A percentile compares a stretch with the other conserved stretches of the same genome.
Conservation (phyloP, 768 basidiomycete genomes). For the Omphalotus guepiniiformis region DNA sequence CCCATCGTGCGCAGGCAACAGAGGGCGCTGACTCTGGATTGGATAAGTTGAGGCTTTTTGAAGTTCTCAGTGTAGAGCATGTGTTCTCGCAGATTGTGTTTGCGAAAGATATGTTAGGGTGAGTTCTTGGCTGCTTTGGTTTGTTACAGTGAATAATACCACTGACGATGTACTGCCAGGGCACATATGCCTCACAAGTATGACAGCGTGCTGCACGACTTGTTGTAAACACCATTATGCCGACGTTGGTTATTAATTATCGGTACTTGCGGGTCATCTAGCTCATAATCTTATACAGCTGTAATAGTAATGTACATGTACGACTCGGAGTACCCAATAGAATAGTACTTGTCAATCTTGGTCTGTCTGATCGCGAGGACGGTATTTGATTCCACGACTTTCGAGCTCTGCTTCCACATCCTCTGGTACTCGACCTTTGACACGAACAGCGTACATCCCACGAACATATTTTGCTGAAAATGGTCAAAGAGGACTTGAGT, state of each 20-base stretch:
- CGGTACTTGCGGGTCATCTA: too few relatives aligned
- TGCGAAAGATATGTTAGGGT: constrained; percentile 80
- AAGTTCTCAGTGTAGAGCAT: constrained; percentile 70
- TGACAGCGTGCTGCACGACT: constrained; percentile 68
- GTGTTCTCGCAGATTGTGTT: constrained; percentile 82
- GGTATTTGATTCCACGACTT: constrained; percentile 72
- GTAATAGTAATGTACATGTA: too few relatives aligned
- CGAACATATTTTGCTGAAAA: constrained; percentile 78
- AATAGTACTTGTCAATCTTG: too few relatives aligned
- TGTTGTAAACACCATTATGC: too few relatives aligned
- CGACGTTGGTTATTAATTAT: too few relatives aligned
- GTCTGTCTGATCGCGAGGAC: constrained; percentile 58
- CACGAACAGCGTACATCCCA: constrained; percentile 92
- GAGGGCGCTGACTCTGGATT: constrained; percentile 21
- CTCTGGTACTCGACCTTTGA: constrained; percentile 80
- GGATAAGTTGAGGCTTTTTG: constrained; percentile 68
- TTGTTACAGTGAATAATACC: background rate
- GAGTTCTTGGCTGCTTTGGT: constrained; percentile 16
- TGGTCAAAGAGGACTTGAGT: background rate
- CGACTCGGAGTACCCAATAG: too few relatives aligned
- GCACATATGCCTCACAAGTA: constrained; percentile 82
- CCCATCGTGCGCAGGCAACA: constrained; percentile 37
- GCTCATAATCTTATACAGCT: too few relatives aligned
- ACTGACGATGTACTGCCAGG: constrained; percentile 26
- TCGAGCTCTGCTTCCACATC: constrained; percentile 82